These are phyloP conservation scores for Starmerella lactis-condensi DNA, from an alignment of 805 yeast genomes.

Conservation along the genomic window DNA sequence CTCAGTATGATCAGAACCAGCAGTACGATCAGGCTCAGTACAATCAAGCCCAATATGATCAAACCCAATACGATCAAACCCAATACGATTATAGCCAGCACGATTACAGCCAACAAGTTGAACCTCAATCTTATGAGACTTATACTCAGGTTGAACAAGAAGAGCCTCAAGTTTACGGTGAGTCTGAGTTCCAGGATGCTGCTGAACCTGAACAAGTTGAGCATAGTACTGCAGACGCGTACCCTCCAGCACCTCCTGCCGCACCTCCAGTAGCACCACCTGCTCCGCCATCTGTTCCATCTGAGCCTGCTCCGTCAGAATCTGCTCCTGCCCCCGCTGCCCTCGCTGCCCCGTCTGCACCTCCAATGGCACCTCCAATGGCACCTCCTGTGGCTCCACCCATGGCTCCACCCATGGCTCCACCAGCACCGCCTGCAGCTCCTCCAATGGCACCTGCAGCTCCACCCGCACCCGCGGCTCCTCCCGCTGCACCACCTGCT, in stretches of 20 bases:
- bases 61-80: neutral
- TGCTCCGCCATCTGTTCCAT: constrained; percentile 18
- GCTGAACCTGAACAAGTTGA: constrained; percentile 1
- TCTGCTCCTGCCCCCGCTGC: constrained; percentile 23
- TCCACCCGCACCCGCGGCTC: constrained; percentile 12
- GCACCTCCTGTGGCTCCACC: constrained; percentile 19
- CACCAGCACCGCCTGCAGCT: constrained; percentile 13
- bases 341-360: constrained; percentile 19
- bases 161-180: neutral
- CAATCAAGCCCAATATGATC: neutral
- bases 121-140: constrained; percentile 16
- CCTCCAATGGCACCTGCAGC: constrained; percentile 3
- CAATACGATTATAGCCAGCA: neutral
- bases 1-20: constrained; percentile 1
- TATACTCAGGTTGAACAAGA: neutral
- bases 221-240: too few relatives aligned
- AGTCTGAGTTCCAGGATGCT: constrained; percentile 1
- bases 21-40: constrained; percentile 1
- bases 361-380: constrained; percentile 19
- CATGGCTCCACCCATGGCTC: constrained; percentile 18
- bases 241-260: constrained; percentile 19
- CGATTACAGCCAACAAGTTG: constrained; percentile 5
- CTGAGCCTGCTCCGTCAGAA: constrained; percentile 19
- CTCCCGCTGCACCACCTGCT: constrained; percentile 20
- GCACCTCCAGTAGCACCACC: constrained; percentile 21